These are phyloP conservation scores for Podospora anserina DNA, from an alignment of 495 filamentous ascomycete species.

Conservation along the genomic window DNA sequence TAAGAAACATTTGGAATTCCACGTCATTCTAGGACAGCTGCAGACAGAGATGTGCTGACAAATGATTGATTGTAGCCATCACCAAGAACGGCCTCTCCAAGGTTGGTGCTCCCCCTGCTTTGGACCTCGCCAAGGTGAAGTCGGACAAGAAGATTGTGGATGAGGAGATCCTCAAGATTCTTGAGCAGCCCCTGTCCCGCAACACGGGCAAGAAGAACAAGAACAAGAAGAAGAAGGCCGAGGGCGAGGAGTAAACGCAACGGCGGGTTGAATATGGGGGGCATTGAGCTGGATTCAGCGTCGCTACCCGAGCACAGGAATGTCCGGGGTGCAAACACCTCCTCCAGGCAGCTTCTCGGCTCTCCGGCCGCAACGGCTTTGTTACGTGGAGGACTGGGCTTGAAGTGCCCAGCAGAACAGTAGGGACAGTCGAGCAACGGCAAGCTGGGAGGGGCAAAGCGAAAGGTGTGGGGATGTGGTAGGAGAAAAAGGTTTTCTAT, in stretches of 20 bases:
- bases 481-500: conserved; percentile 4
- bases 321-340: background rate
- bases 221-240: conserved; percentile 80
- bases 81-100: conserved; percentile 95
- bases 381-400: background rate
- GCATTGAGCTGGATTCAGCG: background rate
- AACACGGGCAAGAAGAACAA: conserved; percentile 80
- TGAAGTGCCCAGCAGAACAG: background rate
- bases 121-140: conserved; percentile 76
- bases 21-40: background rate
- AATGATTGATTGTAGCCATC: conserved; percentile 60
- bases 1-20: conserved; percentile 46
- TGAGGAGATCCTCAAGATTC: conserved; percentile 88
- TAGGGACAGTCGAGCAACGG: background rate
- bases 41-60: background rate
- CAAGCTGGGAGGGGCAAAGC: conserved; percentile 6
- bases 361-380: background rate
- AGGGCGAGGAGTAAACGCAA: conserved; percentile 34
- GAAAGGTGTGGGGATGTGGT: conserved; percentile 7
- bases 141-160: conserved; percentile 97
- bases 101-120: conserved; percentile 67
- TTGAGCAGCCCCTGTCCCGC: conserved; percentile 77
- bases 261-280: conserved; percentile 36
- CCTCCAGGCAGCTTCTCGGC: background rate
- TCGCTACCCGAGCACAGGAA: background rate